phyloP scores from a whole-genome alignment of 2,329 filamentous ascomycete genomes.

The Parascedosporium putredinis region DNA sequence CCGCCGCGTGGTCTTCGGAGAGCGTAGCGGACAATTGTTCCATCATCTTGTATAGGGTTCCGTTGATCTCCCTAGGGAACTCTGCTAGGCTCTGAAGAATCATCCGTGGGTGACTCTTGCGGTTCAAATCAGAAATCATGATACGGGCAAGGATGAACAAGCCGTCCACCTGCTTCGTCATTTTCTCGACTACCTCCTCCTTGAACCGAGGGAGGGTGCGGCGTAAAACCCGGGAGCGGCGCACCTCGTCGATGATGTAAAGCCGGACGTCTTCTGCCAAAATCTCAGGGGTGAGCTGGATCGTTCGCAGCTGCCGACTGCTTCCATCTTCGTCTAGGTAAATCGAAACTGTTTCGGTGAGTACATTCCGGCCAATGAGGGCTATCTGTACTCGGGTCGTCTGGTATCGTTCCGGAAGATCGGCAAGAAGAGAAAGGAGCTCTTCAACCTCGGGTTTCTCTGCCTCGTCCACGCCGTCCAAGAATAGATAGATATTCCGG shows the following conservation, averaged over 20 bases:
- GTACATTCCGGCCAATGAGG: constrained; percentile 30
- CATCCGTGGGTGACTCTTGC: constrained; percentile 32
- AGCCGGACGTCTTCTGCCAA: constrained; percentile 30
- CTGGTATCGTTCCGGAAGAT: constrained; percentile 1
- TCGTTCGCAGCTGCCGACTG: constrained; percentile 24
- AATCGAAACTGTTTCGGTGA: constrained; percentile 26
- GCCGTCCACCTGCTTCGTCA: constrained; percentile 32
- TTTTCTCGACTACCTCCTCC: constrained; percentile 26
- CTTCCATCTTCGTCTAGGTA: constrained; percentile 22
- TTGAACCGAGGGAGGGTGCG: constrained; percentile 22
- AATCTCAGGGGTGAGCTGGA: constrained; percentile 32
- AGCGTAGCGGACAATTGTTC: constrained; percentile 28
- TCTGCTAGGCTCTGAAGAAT: constrained; percentile 32
- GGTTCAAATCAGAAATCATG: constrained; percentile 37
- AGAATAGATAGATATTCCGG: constrained; percentile 29
- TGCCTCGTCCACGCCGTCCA: constrained; percentile 37
- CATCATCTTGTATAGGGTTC: constrained; percentile 30
- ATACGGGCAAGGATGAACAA: constrained; percentile 39
- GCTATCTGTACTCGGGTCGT: constrained; percentile 23
- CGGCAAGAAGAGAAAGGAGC: constrained; percentile 20
- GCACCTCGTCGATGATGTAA: constrained; percentile 31
- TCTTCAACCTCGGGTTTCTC: constrained; percentile 25
- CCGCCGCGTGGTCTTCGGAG: constrained; percentile 26
- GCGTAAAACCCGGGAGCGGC: constrained; percentile 26
- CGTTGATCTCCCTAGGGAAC: constrained; percentile 33